phyloP scores from a whole-genome alignment of 257 asterid species.

The Primulina tabacum region DNA sequence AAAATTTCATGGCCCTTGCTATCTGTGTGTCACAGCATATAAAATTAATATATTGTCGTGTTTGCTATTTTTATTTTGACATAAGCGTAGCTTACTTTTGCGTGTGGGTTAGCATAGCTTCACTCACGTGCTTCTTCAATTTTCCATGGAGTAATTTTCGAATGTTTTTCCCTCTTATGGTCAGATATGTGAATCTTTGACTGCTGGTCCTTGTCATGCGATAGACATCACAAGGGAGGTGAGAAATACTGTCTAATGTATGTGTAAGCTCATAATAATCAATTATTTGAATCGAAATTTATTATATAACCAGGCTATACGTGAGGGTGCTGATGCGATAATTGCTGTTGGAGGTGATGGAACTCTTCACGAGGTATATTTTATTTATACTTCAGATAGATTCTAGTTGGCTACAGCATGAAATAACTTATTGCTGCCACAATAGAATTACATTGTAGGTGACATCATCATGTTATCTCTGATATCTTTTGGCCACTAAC shows the following conservation, averaged over 20 bases:
- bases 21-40: not conserved
- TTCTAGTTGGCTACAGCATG: not conserved
- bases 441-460: conserved; percentile 2
- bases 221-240: conserved; percentile 88
- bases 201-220: conserved; percentile 87
- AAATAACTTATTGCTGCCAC: conserved; percentile 7
- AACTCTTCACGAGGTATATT: conserved; percentile 83
- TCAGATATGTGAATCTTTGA: conserved; percentile 84
- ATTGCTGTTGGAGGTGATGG: conserved; percentile 98
- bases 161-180: conserved; percentile 22
- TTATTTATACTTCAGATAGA: conserved; percentile 11
- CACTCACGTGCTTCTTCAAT: conserved; percentile 13
- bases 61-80: conserved; percentile 8
- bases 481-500: no score
- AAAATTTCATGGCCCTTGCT: not conserved
- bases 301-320: conserved; percentile 65
- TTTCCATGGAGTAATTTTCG: conserved; percentile 1
- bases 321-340: conserved; percentile 91
- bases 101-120: conserved; percentile 11
- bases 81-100: not conserved
- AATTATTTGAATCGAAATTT: conserved; percentile 24
- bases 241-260: conserved; percentile 26
- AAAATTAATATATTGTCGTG: not conserved
- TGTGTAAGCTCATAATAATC: conserved; percentile 18
- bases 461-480: not conserved